These are phyloP conservation scores for Hypoxylon sp. DNA, from an alignment of 2,329 filamentous ascomycete species.

Conservation along the genomic window DNA sequence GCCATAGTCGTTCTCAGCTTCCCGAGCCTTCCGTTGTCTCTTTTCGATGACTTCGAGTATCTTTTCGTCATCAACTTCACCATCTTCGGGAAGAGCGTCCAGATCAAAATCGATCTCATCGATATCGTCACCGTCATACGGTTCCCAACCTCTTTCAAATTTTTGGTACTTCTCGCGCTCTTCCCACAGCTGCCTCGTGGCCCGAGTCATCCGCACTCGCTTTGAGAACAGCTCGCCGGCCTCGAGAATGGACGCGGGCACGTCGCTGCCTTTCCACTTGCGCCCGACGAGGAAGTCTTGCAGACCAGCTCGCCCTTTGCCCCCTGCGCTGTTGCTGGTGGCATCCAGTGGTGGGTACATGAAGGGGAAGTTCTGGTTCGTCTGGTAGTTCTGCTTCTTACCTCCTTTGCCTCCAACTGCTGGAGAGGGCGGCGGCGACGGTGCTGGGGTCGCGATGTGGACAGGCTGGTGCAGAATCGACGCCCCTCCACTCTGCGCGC, in stretches of 20 bases:
- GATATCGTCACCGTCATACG: conserved; percentile 54
- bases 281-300: conserved; percentile 83
- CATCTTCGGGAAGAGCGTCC: conserved; percentile 42
- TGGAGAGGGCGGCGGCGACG: conserved; percentile 93
- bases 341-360: conserved; percentile 93
- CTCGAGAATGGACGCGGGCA: conserved; percentile 93
- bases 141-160: conserved; percentile 88
- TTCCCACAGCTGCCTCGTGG: conserved; percentile 93
- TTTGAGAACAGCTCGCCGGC: conserved; percentile 91
- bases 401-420: conserved; percentile 86
- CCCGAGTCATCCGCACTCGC: conserved; percentile 88
- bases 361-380: conserved; percentile 98
- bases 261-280: conserved; percentile 91
- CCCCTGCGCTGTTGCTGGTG: conserved; percentile 87
- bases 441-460: conserved; percentile 97
- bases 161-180: conserved; percentile 91
- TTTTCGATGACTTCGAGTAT: conserved; percentile 52
- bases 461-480: conserved; percentile 96
- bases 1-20: conserved; percentile 57
- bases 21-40: conserved; percentile 52
- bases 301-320: conserved; percentile 82
- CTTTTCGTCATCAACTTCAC: conserved; percentile 50
- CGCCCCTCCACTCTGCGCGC: conserved; percentile 63
- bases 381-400: conserved; percentile 99
- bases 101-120: conserved; percentile 52